Percentiles rank a stretch among this genome's conserved stretches.
Conservation (phyloP, 495 filamentous ascomycete genomes). For the Chaetomium cochliodes region DNA sequence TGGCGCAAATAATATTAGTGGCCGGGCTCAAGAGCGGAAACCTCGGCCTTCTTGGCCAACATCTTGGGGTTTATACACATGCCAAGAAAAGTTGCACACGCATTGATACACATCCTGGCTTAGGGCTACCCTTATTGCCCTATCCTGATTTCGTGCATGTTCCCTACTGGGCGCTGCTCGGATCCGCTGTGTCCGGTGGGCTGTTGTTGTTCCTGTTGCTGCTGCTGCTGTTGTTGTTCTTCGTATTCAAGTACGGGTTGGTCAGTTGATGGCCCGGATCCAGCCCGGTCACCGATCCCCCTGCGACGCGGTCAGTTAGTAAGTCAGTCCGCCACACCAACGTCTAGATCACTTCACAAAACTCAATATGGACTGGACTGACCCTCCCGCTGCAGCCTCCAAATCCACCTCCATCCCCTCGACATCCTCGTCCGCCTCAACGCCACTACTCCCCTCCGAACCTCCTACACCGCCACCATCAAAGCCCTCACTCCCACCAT, state of each 20-base stretch:
- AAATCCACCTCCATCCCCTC: not conserved
- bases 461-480: not conserved
- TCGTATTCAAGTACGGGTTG: no score
- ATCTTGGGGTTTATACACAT: no score
- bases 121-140: not conserved
- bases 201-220: no score
- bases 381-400: not conserved
- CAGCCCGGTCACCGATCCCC: not conserved
- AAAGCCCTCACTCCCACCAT: not conserved
- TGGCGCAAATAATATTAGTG: no score
- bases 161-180: not conserved
- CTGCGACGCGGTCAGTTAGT: not conserved
- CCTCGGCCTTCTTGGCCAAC: no score
- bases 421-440: not conserved
- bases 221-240: no score
- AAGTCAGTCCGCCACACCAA: not conserved
- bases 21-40: no score
- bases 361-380: not conserved
- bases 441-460: not conserved
- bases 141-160: not conserved
- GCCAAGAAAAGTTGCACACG: no score
- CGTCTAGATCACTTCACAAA: not conserved
- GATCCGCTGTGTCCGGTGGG: not conserved
- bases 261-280: no score
- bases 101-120: no score